Evolutionary conservation across 1,284 basidiomycete species (phyloP), one percentile per base, ranked within the genome.

Genomic region (Mrakiaceae sp.): DNA sequence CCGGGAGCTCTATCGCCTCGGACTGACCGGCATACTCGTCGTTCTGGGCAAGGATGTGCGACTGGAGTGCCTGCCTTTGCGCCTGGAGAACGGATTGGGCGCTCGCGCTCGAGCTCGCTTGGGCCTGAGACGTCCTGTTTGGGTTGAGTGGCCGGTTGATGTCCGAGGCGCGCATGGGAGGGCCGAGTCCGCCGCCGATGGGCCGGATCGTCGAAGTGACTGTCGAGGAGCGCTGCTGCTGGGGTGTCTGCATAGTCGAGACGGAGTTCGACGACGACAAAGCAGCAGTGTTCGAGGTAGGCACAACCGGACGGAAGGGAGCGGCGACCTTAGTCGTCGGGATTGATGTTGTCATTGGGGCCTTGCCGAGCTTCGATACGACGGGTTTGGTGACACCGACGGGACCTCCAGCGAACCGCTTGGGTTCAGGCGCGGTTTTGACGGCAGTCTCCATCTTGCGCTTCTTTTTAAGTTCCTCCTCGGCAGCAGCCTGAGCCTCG

Each of bases 1-100:
- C 93, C 0, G 93, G 92, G 48, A 97, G 79, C 71, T 91, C 90
- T 69, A 92, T 93, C 69, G 82, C 85, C 77, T 95, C 91, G 70
- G 73, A 83, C 74, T 74, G 80, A 68, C 61, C 65, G 4, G 58
- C 46, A n/a, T 70, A 72, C 63, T 74, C 71, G 39, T 67, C 63
- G 8, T 73, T 76, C 67, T 75, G 75, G 40, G 74, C 70, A 1
- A 71, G 70, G 52, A 76, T 70, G 60, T 78, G 71, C 27, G 72
- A 72, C 66, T 76, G 73, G 62, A 72, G 48, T 64, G 84, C 82
- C 68, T 84, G 81, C 64, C 86, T 76, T 68, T 86, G 84, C 4
- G 79, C 79, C 67, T 87, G 84, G 54, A 58, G 66, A 44, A 57
- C 51, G 48, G 27, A 27, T 27, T 66, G 67, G 43, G 61, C 65